Base-by-base conservation (phyloP, 345 rosid genomes). In the Brassica nigra region DNA sequence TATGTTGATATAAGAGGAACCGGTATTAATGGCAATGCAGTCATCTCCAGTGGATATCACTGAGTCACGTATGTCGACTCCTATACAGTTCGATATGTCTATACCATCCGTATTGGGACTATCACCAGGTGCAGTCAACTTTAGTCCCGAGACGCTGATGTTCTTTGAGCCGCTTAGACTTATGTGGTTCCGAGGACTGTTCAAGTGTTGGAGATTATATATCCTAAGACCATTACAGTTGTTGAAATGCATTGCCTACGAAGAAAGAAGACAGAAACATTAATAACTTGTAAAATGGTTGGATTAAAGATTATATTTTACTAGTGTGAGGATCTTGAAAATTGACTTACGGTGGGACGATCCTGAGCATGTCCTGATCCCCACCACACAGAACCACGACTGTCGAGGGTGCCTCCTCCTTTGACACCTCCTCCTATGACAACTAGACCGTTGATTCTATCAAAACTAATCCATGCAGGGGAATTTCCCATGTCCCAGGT, bases 41-140 rank as follows among this genome's bases (percentile, higher is more conserved):
- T 88, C 94, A 73, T 91, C 97, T 59, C 91, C 94, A 79, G 74
- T 31, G 16, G 80, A 74, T 1, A 92, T 92, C 31, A 1, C 3
- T 4, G 87, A 83, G 78, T 84, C 27, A 0, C 5, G 70, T 37
- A 92, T 85, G 5, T 76, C 16, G 27, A 92, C 79, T 29, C 78
- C 36, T 47, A 47, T 58, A 3, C 92, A 85, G 8, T 34, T 54
- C 0, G 80, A 34, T 42, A 92, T 75, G 65, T 92, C 89, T 4
- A 89, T 88, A 4, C 97, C 95, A 11, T 92, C 97, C 0, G 95
- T 92, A 73, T 92, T 90, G 1, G 97, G 91, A 71, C 93, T 92
- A 4, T 73, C 49, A 2, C 71, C 85, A 0, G 92, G 93, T 7
- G 94, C 94, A 31, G 4, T 54, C 11, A 92, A 78, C 0, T n/a